Percentiles rank a stretch among this genome's conserved stretches.
phyloP scores from a whole-genome alignment of 2,329 filamentous ascomycete genomes.

The Elsinoe fawcettii region DNA sequence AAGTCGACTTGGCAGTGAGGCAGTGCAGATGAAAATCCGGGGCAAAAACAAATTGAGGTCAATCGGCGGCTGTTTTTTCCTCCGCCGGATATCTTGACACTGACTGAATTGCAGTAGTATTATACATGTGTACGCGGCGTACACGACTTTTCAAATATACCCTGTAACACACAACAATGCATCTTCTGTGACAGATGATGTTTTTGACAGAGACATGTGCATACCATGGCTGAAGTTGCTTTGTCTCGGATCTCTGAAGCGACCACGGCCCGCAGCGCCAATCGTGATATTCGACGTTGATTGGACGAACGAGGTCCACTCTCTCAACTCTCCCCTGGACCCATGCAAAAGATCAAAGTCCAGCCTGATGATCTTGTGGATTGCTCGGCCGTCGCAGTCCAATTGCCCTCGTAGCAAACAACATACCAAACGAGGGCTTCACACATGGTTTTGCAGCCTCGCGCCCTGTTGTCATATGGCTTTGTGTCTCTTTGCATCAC shows the following conservation, averaged over 20 bases:
- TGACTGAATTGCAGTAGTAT: not conserved
- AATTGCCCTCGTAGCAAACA: not conserved
- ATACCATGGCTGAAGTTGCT: not conserved
- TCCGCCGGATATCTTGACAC: not conserved
- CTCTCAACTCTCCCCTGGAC: not conserved
- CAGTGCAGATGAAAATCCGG: conserved; percentile 11
- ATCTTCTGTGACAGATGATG: not conserved
- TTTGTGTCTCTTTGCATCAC: not conserved
- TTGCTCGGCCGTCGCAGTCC: not conserved
- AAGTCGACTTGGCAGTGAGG: conserved; percentile 8
- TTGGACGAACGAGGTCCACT: not conserved
- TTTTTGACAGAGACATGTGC: conserved; percentile 6
- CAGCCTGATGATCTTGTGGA: not conserved
- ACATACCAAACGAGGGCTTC: not conserved
- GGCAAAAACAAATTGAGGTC: conserved; percentile 7
- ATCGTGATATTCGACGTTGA: not conserved
- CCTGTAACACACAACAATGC: not conserved
- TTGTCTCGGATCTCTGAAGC: conserved; percentile 12
- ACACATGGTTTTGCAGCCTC: not conserved
- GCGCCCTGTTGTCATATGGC: conserved; percentile 2
- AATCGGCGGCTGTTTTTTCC: conserved; percentile 2
- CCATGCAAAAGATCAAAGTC: not conserved
- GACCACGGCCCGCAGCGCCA: not conserved
- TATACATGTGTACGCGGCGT: not conserved
- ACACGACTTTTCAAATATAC: not conserved